Percentiles rank a stretch among this genome's conserved stretches.
These are phyloP conservation scores for Handroanthus guayacan DNA, from an alignment of 257 asterid genomes.

Conservation along the genomic window DNA sequence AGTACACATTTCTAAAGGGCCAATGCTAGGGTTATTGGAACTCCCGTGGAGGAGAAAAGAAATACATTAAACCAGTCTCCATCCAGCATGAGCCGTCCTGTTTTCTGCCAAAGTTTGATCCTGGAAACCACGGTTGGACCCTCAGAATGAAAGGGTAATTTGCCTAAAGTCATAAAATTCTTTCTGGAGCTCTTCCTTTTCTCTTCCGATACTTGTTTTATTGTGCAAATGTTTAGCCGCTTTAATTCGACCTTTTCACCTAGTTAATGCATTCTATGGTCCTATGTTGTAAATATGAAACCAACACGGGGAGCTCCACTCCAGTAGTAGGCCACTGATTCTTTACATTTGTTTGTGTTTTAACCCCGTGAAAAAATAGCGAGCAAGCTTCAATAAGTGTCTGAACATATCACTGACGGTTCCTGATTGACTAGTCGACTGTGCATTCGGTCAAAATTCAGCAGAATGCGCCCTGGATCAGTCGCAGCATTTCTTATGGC, in stretches of 20 bases:
- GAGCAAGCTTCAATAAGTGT: not conserved
- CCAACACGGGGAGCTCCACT: conserved; percentile 34
- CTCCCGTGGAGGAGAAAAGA: conserved; percentile 28
- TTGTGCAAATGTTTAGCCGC: not conserved
- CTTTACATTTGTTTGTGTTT: conserved; percentile 33
- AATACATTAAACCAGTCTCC: conserved; percentile 35
- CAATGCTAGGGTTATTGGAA: conserved; percentile 10
- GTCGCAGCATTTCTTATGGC: conserved; percentile 40
- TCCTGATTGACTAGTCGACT: not conserved
- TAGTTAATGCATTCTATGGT: conserved; percentile 38
- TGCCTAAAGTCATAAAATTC: conserved; percentile 45
- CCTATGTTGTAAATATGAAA: conserved; percentile 53
- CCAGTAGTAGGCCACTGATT: conserved; percentile 28
- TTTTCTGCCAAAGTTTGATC: conserved; percentile 27
- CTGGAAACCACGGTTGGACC: conserved; percentile 39
- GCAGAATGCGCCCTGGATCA: too few species aligned
- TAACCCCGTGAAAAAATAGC: not conserved
- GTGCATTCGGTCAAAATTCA: not conserved
- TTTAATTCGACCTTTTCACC: conserved; percentile 12
- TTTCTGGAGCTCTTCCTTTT: conserved; percentile 43
- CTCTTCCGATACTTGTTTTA: not conserved
- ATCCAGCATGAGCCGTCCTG: conserved; percentile 23
- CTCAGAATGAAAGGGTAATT: conserved; percentile 51
- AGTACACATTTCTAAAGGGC: conserved; percentile 8
- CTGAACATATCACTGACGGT: not conserved